These are phyloP conservation scores for Fusarium irregulare DNA, from an alignment of 2,329 filamentous ascomycete species.

Conservation along the genomic window DNA sequence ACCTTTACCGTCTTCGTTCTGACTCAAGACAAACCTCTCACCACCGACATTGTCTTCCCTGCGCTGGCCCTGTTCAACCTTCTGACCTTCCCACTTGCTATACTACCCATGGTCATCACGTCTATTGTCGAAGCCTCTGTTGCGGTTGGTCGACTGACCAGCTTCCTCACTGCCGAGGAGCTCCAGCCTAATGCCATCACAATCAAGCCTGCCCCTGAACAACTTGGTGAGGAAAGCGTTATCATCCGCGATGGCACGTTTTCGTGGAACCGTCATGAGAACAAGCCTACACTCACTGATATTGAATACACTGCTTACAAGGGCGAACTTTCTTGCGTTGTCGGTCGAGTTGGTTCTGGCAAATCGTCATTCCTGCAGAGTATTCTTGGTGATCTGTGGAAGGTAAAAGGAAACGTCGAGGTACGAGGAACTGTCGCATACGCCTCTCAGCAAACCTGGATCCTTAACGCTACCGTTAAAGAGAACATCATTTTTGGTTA, in stretches of 20 bases:
- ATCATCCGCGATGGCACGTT: conserved; percentile 87
- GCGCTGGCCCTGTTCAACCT: conserved; percentile 93
- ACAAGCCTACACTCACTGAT: conserved; percentile 77
- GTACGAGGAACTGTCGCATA: conserved; percentile 88
- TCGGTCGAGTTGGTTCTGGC: conserved; percentile 92
- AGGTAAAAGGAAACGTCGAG: conserved; percentile 83
- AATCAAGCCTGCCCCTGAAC: conserved; percentile 74
- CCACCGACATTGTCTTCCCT: conserved; percentile 95
- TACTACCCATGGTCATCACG: conserved; percentile 97
- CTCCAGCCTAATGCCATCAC: conserved; percentile 86
- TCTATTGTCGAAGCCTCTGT: conserved; percentile 96
- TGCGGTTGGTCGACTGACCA: conserved; percentile 85
- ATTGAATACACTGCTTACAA: conserved; percentile 92
- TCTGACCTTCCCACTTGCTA: conserved; percentile 91
- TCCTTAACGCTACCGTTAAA: conserved; percentile 96
- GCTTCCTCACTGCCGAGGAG: conserved; percentile 89
- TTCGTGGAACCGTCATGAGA: conserved; percentile 90
- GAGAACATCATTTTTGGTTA: conserved; percentile 98
- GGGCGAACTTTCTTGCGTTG: conserved; percentile 91
- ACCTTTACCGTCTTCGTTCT: conserved; percentile 96
- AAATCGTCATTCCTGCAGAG: conserved; percentile 94
- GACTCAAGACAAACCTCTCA: conserved; percentile 82
- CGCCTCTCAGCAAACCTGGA: conserved; percentile 92
- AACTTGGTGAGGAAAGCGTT: conserved; percentile 86
- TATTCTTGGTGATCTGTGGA: conserved; percentile 92